Evolutionary conservation across 305 asterid species (phyloP), one percentile per base, ranked within the genome.

Genomic region (Caryopteris hybrid): DNA sequence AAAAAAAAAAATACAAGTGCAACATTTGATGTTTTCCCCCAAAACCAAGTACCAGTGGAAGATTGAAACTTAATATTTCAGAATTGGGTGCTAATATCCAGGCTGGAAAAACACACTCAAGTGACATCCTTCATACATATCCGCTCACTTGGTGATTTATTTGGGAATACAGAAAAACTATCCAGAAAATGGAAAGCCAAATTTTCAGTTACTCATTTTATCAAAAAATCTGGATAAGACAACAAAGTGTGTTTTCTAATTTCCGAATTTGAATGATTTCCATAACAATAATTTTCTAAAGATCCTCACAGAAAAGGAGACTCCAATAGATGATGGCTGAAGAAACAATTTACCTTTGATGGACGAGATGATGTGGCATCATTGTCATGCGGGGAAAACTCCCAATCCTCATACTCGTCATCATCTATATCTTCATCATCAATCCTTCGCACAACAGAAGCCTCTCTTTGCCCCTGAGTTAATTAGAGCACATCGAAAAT

Each of bases 371-470:
- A 77, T 22, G 73, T 54, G 64, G 61, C 84, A 12, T 38, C 76
- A 12, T 39, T 25, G 18, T 66, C 79, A 39, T 46, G 51, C 0
- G 77, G 57, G 50, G 77, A 70, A 64, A 72, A 60, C 13, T 60
- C 72, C 50, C 64, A 59, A 61, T 71, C 82, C 22, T 74, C 85
- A 6, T 84, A 81, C 12, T 82, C 86, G 18, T 79, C 84, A 17
- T 83, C 90, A 34, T 78, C 88, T 8, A 64, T 17, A 53, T 86
- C 91, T 5, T 83, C 91, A 34, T 90, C 95, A 34, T 86, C 72
- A 61, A 90, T 86, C 68, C 95, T 77, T 73, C 64, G 68, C 16
- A 86, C 9, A 47, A 82, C 62, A 68, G 68, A 52, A 51, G 71
- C 42, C 67, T 77, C 87, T 45, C 51, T 76, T 72, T 76, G 65